A percentile compares a stretch with the other conserved stretches of the same genome.
Conservation (phyloP, 2,329 filamentous ascomycete species). For the Aspergillus phoenicis region DNA sequence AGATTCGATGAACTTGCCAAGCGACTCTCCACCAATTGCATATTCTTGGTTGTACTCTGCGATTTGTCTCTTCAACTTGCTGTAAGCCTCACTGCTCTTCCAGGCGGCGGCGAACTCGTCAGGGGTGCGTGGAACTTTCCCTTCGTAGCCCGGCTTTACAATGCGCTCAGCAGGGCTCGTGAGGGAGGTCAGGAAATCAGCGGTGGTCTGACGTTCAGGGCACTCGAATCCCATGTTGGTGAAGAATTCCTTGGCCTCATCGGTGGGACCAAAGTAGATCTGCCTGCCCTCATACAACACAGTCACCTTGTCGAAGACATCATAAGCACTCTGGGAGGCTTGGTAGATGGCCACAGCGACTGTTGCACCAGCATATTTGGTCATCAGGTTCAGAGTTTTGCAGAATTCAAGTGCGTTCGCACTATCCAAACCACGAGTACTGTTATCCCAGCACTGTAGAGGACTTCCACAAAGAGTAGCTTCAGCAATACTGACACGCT, state of each 20-base stretch:
- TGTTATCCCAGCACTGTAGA: conserved; percentile 53
- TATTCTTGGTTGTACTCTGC: conserved; percentile 47
- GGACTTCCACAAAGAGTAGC: conserved; percentile 51
- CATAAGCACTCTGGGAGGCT: conserved; percentile 51
- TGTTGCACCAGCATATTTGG: conserved; percentile 53
- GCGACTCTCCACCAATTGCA: conserved; percentile 46
- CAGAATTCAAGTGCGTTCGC: conserved; percentile 62
- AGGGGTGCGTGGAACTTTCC: conserved; percentile 65
- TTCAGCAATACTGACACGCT: conserved; percentile 65
- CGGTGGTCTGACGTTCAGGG: conserved; percentile 68
- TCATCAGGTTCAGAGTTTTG: conserved; percentile 52
- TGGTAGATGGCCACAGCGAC: conserved; percentile 62
- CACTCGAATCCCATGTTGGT: conserved; percentile 70
- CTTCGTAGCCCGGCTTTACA: conserved; percentile 62
- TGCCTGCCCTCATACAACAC: conserved; percentile 76
- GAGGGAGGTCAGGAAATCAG: conserved; percentile 71
- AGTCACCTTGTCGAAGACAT: conserved; percentile 71
- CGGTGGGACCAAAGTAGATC: conserved; percentile 72
- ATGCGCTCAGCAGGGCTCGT: conserved; percentile 66
- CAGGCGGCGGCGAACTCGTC: conserved; percentile 67
- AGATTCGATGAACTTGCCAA: conserved; percentile 46
- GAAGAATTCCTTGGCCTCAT: conserved; percentile 66
- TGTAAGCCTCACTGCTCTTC: conserved; percentile 56
- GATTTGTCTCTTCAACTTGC: conserved; percentile 45
- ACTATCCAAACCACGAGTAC: conserved; percentile 55